Percentiles rank a stretch among this genome's conserved stretches.
phyloP scores from a whole-genome alignment of 768 basidiomycete genomes.

The Mycena chlorophos region DNA sequence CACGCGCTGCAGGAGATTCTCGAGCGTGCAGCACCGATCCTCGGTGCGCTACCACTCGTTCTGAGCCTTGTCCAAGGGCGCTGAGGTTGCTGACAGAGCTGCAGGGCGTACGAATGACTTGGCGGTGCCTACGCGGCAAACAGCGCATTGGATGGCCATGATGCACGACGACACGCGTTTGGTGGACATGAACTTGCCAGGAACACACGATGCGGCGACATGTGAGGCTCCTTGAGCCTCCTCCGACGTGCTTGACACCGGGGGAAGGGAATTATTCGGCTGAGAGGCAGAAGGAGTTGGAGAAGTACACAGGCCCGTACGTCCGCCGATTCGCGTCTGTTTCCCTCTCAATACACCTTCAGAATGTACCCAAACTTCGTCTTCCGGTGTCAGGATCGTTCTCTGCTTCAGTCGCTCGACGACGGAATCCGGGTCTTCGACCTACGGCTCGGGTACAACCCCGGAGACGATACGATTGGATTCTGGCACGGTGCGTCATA shows the following conservation, averaged over 20 bases:
- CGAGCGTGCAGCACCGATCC: constrained; percentile 33
- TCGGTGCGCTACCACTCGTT: constrained; percentile 23
- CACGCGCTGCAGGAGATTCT: constrained; percentile 31
- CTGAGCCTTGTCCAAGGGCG: background rate
- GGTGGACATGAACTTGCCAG: constrained; percentile 53
- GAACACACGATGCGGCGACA: constrained; percentile 52
- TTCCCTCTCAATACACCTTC: background rate
- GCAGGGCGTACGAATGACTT: constrained; percentile 25
- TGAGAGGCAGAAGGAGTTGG: constrained; percentile 40
- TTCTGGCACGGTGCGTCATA: constrained; percentile 44
- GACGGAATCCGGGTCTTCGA: constrained; percentile 54
- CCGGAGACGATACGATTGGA: constrained; percentile 51
- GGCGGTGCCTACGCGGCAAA: constrained; percentile 36
- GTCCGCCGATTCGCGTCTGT: constrained; percentile 10
- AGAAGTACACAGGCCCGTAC: constrained; percentile 47
- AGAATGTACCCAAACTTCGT: constrained; percentile 36
- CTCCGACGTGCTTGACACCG: background rate
- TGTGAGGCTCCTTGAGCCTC: constrained; percentile 28
- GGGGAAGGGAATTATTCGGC: constrained; percentile 46
- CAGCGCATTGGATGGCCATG: constrained; percentile 49
- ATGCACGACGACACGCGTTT: constrained; percentile 43
- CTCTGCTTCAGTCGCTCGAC: constrained; percentile 46
- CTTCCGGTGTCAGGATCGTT: constrained; percentile 48
- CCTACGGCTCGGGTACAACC: constrained; percentile 49
- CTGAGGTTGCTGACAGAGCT: background rate